These are phyloP conservation scores for Kuraishia molischiana DNA, from an alignment of 805 yeast genomes.

Conservation along the genomic window DNA sequence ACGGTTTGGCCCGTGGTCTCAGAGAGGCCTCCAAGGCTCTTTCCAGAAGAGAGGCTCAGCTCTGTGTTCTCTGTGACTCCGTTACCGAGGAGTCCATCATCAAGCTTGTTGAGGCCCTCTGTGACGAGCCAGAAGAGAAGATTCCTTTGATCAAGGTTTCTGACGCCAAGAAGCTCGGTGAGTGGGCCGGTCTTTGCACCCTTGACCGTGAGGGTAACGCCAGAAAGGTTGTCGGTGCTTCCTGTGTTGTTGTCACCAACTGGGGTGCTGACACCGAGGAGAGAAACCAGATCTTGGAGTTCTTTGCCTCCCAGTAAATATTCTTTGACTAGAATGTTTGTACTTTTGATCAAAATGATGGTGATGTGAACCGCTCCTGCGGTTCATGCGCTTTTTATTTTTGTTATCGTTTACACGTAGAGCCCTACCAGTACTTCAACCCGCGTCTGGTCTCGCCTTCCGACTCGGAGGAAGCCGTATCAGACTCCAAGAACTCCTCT, in stretches of 20 bases:
- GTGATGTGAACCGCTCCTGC: too few relatives aligned
- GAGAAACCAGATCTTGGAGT: conserved; percentile 91
- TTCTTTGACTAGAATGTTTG: too few relatives aligned
- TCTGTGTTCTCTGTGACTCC: conserved; percentile 95
- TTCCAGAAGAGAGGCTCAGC: conserved; percentile 94
- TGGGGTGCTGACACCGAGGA: conserved; percentile 99
- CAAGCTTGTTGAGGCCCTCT: conserved; percentile 97
- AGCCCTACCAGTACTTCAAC: too few relatives aligned
- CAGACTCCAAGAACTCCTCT: too few relatives aligned
- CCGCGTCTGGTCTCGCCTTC: too few relatives aligned
- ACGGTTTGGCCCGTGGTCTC: conserved; percentile 99
- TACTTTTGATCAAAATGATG: too few relatives aligned
- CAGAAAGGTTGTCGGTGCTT: conserved; percentile 99
- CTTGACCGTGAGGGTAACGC: conserved; percentile 99
- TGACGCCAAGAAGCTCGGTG: conserved; percentile 99
- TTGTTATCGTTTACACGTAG: too few relatives aligned
- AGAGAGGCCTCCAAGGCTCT: conserved; percentile 99
- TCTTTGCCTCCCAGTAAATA: conserved; percentile 76
- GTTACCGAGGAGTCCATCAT: conserved; percentile 96
- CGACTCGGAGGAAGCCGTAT: too few relatives aligned
- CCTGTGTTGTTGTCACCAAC: conserved; percentile 98
- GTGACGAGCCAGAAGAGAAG: conserved; percentile 94
- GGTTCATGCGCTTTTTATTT: too few relatives aligned
- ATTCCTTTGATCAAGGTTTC: conserved; percentile 98
- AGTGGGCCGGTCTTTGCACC: conserved; percentile 99